Conservation (phyloP, 2,329 filamentous ascomycete genomes). For the Aureobasidium melanogenum region DNA sequence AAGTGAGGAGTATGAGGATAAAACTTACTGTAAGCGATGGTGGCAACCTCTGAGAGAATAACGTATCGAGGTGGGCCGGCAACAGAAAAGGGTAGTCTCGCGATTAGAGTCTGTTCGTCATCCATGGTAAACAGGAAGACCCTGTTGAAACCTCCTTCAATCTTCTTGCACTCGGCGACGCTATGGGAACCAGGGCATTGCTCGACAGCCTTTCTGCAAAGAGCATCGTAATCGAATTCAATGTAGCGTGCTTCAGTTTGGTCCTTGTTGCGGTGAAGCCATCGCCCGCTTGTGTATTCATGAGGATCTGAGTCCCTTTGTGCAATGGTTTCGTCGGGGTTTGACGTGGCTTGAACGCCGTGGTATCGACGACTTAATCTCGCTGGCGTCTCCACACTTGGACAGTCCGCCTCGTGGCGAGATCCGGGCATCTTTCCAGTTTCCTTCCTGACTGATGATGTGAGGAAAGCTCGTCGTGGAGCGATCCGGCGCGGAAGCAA, state of each 20-base stretch:
- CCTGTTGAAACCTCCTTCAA: constrained; percentile 37
- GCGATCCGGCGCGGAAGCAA: neutral
- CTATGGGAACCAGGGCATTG: constrained; percentile 28
- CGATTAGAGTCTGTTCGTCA: constrained; percentile 30
- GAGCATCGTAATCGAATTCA: constrained; percentile 32
- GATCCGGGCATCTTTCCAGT: neutral
- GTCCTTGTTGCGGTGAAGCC: constrained; percentile 30
- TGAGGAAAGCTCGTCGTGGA: neutral
- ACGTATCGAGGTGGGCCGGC: neutral
- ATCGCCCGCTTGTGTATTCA: constrained; percentile 23
- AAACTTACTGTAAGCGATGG: neutral
- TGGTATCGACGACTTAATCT: neutral
- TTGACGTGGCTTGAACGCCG: neutral
- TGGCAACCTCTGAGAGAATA: neutral
- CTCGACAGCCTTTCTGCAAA: constrained; percentile 29
- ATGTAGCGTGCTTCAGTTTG: constrained; percentile 30
- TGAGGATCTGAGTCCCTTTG: neutral
- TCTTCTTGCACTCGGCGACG: constrained; percentile 31
- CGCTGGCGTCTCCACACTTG: neutral
- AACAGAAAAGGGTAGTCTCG: constrained; percentile 22
- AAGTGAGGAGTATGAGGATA: neutral
- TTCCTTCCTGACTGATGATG: neutral
- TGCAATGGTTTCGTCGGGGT: neutral
- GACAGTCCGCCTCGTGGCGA: neutral
- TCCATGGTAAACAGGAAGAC: constrained; percentile 36